A percentile compares a stretch with the other conserved stretches of the same genome.
phyloP scores from a whole-genome alignment of 495 filamentous ascomycete genomes.

The Arthonia radiata region DNA sequence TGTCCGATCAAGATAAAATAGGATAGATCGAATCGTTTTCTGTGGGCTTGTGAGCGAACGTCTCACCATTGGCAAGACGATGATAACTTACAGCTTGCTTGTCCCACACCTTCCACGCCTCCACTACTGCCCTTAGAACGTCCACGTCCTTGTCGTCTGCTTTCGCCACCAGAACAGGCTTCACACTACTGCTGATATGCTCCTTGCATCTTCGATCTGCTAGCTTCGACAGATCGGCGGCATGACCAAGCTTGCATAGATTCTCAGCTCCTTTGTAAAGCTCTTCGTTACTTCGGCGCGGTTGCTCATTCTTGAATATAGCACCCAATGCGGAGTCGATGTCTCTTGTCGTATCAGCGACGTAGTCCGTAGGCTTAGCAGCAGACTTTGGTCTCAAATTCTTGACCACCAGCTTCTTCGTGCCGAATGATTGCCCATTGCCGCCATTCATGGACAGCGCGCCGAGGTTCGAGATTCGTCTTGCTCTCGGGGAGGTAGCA shows the following conservation, averaged over 20 bases:
- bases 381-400: conserved; percentile 41
- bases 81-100: conserved; percentile 42
- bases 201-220: conserved; percentile 36
- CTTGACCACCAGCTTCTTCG: conserved; percentile 71
- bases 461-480: no score
- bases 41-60: conserved; percentile 12
- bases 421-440: no score
- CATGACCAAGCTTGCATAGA: conserved; percentile 51
- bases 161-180: conserved; percentile 23
- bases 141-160: conserved; percentile 30
- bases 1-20: conserved; percentile 77
- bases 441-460: no score
- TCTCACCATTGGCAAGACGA: conserved; percentile 1
- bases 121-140: conserved; percentile 35
- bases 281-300: conserved; percentile 49
- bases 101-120: conserved; percentile 58
- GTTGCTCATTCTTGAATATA: conserved; percentile 39
- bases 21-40: conserved; percentile 58
- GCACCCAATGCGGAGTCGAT: conserved; percentile 44
- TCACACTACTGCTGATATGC: conserved; percentile 32
- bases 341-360: conserved; percentile 42
- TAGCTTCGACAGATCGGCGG: conserved; percentile 33
- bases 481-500: no score
- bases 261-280: conserved; percentile 80
- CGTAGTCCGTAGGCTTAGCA: conserved; percentile 41